phyloP scores from a whole-genome alignment of 2,329 filamentous ascomycete species.

The Colletotrichum musicola region DNA sequence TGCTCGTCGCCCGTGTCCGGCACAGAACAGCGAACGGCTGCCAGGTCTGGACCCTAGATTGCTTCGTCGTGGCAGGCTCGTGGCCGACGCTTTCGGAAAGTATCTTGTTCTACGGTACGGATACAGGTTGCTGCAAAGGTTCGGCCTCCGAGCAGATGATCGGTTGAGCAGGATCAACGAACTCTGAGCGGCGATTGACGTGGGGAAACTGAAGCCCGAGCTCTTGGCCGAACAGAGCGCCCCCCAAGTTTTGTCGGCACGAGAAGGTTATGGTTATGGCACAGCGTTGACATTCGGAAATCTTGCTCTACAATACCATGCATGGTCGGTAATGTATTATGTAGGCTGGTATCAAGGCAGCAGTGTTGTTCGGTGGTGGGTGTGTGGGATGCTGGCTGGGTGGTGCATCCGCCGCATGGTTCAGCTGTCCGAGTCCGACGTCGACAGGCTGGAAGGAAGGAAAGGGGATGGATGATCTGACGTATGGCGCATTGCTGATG shows the following conservation, averaged over 20 bases:
- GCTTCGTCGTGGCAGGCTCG: constrained; percentile 2
- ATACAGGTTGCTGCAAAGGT: neutral
- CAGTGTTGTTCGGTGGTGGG: constrained; percentile 20
- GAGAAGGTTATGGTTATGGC: neutral
- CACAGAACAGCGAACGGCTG: constrained; percentile 4
- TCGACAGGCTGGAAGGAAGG: constrained; percentile 4
- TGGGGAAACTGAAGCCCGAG: constrained; percentile 21
- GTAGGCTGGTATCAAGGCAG: constrained; percentile 17
- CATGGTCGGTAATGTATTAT: neutral
- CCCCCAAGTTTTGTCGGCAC: constrained; percentile 3
- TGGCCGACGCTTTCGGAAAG: constrained; percentile 6
- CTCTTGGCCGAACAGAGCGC: constrained; percentile 9
- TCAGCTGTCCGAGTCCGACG: neutral
- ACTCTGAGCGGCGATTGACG: constrained; percentile 2
- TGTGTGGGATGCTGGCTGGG: constrained; percentile 3
- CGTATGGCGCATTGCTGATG: constrained; percentile 29
- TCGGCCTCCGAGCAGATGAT: no score
- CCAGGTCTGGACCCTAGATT: constrained; percentile 10
- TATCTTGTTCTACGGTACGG: no score
- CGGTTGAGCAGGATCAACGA: neutral
- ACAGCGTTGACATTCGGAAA: constrained; percentile 17
- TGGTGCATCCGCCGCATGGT: constrained; percentile 12
- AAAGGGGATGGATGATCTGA: constrained; percentile 32
- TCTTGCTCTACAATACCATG: neutral
- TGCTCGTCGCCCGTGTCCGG: constrained; percentile 8